These are phyloP conservation scores for Pichia sp. DNA, from an alignment of 1,139 yeast species.

Conservation along the genomic window DNA sequence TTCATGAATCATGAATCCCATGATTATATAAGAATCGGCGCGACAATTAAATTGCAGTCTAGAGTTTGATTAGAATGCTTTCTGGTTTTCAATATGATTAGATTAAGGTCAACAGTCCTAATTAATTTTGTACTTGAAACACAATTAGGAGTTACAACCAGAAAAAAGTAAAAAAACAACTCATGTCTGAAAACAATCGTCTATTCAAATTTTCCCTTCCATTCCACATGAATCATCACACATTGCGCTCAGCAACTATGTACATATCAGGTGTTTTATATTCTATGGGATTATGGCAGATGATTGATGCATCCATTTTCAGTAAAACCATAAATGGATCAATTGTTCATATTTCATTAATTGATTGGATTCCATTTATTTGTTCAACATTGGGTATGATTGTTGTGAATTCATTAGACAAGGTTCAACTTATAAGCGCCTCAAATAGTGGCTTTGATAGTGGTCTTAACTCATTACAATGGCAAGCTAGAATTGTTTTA, in stretches of 20 bases:
- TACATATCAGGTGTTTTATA: constrained; percentile 71
- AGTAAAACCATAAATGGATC: constrained; percentile 84
- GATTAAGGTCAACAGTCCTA: no score
- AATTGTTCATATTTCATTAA: constrained; percentile 76
- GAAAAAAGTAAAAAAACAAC: no score
- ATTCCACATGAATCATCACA: constrained; percentile 51
- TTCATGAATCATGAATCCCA: no score
- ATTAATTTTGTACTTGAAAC: no score
- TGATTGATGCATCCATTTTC: constrained; percentile 83
- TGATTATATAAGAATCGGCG: no score
- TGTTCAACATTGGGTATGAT: constrained; percentile 89
- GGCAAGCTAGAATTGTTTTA: constrained; percentile 89
- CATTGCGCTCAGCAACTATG: constrained; percentile 71
- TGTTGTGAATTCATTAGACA: constrained; percentile 87
- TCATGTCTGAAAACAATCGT: no score
- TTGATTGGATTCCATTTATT: constrained; percentile 92
- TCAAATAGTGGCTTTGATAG: constrained; percentile 33
- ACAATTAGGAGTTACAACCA: no score
- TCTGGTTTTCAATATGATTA: no score
- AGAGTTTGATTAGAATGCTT: no score
- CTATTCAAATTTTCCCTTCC: constrained; percentile 50
- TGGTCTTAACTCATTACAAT: constrained; percentile 50
- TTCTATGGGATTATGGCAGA: constrained; percentile 84
- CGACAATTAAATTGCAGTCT: no score
- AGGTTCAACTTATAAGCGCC: constrained; percentile 58